Evolutionary conservation across 306 rosid species (phyloP).

Genomic region (Echinosophora koreensis): DNA sequence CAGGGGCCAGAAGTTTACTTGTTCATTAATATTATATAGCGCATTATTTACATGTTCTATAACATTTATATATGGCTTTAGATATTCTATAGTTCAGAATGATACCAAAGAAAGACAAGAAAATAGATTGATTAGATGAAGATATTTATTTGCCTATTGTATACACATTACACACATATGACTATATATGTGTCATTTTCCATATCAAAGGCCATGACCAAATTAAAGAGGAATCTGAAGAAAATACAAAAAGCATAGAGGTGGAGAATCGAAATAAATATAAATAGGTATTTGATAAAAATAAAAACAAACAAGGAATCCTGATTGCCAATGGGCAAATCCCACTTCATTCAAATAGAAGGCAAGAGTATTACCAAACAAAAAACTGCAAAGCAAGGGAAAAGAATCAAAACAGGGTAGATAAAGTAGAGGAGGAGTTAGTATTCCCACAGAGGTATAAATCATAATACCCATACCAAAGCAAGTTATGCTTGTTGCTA

Average conservation of each 20-base stretch:
- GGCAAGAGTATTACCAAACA: not conserved
- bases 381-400: not conserved
- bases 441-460: not conserved
- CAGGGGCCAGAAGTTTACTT: not conserved
- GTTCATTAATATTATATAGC: conserved; percentile 7
- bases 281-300: not conserved
- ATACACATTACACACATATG: not conserved
- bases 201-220: not conserved
- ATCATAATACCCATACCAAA: conserved; percentile 11
- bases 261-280: not conserved
- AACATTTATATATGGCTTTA: not conserved
- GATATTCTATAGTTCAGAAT: not conserved
- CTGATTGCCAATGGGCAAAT: conserved; percentile 8
- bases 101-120: conserved; percentile 4
- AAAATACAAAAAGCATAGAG: not conserved
- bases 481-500: not conserved
- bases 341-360: not conserved
- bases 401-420: not conserved
- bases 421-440: not conserved
- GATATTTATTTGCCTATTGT: conserved; percentile 1
- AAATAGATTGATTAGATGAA: conserved; percentile 3
- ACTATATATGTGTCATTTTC: not conserved
- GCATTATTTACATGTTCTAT: not conserved
- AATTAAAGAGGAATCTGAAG: not conserved
- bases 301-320: conserved; percentile 1